phyloP scores from a whole-genome alignment of 2,329 filamentous ascomycete genomes.

The Metarhizium sp. region DNA sequence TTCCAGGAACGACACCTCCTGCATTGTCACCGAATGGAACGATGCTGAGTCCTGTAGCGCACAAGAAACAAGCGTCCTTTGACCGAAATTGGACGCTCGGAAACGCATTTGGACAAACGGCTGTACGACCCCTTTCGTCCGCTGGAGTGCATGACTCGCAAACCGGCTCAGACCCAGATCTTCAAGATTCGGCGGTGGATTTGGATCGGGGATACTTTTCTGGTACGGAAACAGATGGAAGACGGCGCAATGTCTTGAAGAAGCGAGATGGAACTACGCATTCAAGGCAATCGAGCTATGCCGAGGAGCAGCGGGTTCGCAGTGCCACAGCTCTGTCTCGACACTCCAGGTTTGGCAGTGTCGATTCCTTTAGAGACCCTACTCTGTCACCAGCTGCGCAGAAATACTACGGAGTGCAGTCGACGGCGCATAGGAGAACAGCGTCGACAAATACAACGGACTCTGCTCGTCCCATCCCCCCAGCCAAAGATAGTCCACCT shows the following conservation, averaged over 20 bases:
- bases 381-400: constrained; percentile 54
- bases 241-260: constrained; percentile 69
- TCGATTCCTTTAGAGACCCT: constrained; percentile 61
- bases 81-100: constrained; percentile 63
- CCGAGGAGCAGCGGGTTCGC: constrained; percentile 62
- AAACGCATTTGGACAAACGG: constrained; percentile 31
- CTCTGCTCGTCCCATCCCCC: constrained; percentile 39
- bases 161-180: constrained; percentile 24
- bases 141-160: constrained; percentile 38
- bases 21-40: constrained; percentile 34
- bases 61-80: constrained; percentile 61
- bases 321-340: constrained; percentile 57
- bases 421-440: constrained; percentile 45
- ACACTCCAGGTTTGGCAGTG: constrained; percentile 71
- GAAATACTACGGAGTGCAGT: constrained; percentile 54
- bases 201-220: constrained; percentile 90
- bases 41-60: constrained; percentile 32
- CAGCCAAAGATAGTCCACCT: constrained; percentile 40
- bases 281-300: constrained; percentile 65
- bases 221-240: constrained; percentile 70
- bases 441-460: constrained; percentile 51
- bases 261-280: constrained; percentile 60
- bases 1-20: constrained; percentile 17
- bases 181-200: constrained; percentile 46
- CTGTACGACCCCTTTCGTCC: constrained; percentile 40